These are phyloP conservation scores for Cryptosporidium felis DNA, from an alignment of 169 alveolate species.

Conservation along the genomic window DNA sequence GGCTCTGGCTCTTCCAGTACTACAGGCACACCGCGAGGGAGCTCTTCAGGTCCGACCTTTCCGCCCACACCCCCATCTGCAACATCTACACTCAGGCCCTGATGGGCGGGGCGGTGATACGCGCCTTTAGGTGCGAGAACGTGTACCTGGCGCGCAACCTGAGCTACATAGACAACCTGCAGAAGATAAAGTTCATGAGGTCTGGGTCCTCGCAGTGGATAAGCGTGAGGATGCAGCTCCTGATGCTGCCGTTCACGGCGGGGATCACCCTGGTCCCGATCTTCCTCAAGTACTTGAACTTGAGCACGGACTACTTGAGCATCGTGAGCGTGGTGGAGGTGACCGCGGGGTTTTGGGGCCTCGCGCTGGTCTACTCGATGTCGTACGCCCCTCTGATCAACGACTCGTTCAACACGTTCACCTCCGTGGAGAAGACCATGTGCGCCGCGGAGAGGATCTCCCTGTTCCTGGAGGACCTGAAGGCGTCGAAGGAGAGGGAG, in stretches of 20 bases:
- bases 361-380: conserved; percentile 45
- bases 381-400: conserved; percentile 62
- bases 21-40: conserved; percentile 75
- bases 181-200: conserved; percentile 49
- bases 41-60: conserved; percentile 73
- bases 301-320: neutral
- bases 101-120: conserved; percentile 73
- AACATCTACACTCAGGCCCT: conserved; percentile 76
- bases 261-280: conserved; percentile 45
- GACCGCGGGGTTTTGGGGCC: conserved; percentile 65
- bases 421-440: conserved; percentile 62
- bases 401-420: conserved; percentile 19
- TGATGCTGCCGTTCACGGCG: conserved; percentile 63
- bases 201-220: conserved; percentile 61
- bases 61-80: conserved; percentile 76
- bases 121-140: conserved; percentile 62
- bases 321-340: neutral
- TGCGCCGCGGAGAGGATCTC: conserved; percentile 67
- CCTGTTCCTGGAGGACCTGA: conserved; percentile 17
- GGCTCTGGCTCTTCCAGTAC: conserved; percentile 57
- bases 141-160: conserved; percentile 15
- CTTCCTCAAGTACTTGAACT: neutral
- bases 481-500: conserved; percentile 1
- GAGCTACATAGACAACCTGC: conserved; percentile 32
- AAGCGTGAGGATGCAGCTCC: conserved; percentile 60